phyloP scores from a whole-genome alignment of 208 protist species.

The Acanthamoeba royreba region DNA sequence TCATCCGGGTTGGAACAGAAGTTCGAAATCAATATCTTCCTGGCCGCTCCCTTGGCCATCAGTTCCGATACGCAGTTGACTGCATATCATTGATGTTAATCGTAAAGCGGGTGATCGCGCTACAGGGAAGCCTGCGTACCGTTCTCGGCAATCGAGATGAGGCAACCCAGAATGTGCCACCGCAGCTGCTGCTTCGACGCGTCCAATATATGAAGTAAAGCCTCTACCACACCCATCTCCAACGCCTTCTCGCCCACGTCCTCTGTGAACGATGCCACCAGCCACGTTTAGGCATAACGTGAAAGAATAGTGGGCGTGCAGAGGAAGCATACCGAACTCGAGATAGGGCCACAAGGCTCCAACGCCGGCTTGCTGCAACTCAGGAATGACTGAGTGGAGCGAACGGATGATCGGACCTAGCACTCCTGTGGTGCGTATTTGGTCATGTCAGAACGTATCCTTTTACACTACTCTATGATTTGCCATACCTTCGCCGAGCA shows the following conservation, averaged over 20 bases:
- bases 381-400: constrained; percentile 19
- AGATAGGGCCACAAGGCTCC: constrained; percentile 29
- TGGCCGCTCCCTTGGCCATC: background rate
- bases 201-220: background rate
- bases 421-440: background rate
- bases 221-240: constrained; percentile 40
- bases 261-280: background rate
- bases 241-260: constrained; percentile 48
- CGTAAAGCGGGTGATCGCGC: background rate
- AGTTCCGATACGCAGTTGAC: background rate
- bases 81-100: background rate
- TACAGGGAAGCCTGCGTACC: too few relatives aligned
- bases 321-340: background rate
- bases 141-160: constrained; percentile 37
- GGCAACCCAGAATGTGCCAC: constrained; percentile 35
- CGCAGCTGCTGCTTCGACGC: background rate
- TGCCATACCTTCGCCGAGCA: background rate
- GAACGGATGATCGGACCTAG: constrained; percentile 6
- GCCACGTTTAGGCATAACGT: too few relatives aligned
- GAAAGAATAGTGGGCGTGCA: background rate
- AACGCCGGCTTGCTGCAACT: constrained; percentile 5
- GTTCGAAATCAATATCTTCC: background rate
- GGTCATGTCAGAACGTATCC: background rate
- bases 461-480: background rate
- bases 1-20: constrained; percentile 11